phyloP scores from a whole-genome alignment of 1,139 yeast genomes.

The Geotrichum histeridarum region DNA sequence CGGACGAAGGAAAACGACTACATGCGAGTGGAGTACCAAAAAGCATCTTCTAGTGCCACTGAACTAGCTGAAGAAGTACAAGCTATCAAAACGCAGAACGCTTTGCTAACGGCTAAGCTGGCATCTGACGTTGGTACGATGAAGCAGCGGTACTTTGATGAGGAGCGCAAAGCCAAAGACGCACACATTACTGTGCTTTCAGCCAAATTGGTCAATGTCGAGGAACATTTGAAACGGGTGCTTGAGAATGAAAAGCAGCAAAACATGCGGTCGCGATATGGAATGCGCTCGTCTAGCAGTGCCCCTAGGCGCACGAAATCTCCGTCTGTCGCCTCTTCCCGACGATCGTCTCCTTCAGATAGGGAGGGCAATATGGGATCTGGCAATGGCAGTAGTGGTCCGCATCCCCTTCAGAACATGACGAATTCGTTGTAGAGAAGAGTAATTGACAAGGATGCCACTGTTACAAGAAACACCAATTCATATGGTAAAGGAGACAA shows the following conservation, averaged over 20 bases:
- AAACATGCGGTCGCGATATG: slow-evolving; percentile 33
- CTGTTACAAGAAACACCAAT: background rate
- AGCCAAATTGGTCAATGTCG: slow-evolving; percentile 29
- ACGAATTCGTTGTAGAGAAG: slow-evolving; percentile 8
- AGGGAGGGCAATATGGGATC: slow-evolving; percentile 4
- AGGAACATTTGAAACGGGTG: slow-evolving; percentile 37
- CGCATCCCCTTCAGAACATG: slow-evolving; percentile 18
- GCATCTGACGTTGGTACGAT: slow-evolving; percentile 32
- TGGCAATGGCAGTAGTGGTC: slow-evolving; percentile 5
- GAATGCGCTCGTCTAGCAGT: slow-evolving; percentile 31
- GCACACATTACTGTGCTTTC: slow-evolving; percentile 32
- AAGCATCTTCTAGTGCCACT: slow-evolving; percentile 52
- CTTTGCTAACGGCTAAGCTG: slow-evolving; percentile 32
- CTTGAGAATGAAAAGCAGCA: slow-evolving; percentile 32
- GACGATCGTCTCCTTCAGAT: slow-evolving; percentile 12
- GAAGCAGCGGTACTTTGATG: slow-evolving; percentile 30
- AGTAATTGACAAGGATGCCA: background rate
- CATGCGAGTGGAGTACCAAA: slow-evolving; percentile 58
- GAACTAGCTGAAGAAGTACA: slow-evolving; percentile 48
- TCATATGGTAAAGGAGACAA: background rate
- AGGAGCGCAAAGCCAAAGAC: slow-evolving; percentile 31
- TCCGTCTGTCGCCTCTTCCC: slow-evolving; percentile 23
- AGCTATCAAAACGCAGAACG: slow-evolving; percentile 36
- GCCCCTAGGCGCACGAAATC: slow-evolving; percentile 31
- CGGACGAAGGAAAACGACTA: slow-evolving; percentile 55